Base-by-base conservation (phyloP, 495 filamentous ascomycete species). In the Acidiella bohemica region DNA sequence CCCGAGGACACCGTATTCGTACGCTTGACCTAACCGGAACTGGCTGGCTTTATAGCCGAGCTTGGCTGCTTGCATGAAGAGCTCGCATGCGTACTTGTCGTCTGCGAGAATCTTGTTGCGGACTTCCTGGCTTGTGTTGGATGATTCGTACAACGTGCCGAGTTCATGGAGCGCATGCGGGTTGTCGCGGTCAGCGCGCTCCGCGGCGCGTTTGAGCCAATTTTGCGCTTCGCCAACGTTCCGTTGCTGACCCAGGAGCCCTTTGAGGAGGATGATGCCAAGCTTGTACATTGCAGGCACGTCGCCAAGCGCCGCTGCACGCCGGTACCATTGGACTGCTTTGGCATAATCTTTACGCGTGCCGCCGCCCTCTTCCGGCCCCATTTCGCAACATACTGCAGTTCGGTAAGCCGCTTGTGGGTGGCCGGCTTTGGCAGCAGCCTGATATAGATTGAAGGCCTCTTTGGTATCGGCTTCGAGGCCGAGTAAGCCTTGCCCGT, bases 231-330 rank as follows among this genome's bases (percentile, higher is more conserved):
- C 90, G 28, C 78, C 72, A 4, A 80, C 73, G 57, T 85, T 93
- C 48, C 68, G 71, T n/a, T 72, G 70, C 57, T 95, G 88, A 7
- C 87, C 87, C 11, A 97, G 73, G n/a, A 95, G 70, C 16, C 87
- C 88, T 58, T 95, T 95, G 20, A 94, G 68, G 47, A 81, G 66
- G 53, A 97, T 93, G 75, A 93, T 88, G 37, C 90, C 90, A 61
- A 96, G 78, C 60, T 97, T 97, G 64, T 94, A 97, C 86, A 93
- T 92, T 18, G 88, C 90, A 0, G 86, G 78, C 0, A 81, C 80
- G 52, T 96, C 87, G 10, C 90, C 90, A 4, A 95, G 67, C 5
- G 80, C 73, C 1, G 90, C 86, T 10, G 88, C 84, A 14, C 86
- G 84, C 57, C 85, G 86, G 57, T 96, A 97, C 90, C 90, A 97